These are phyloP conservation scores for Salinomyces thailandicus DNA, from an alignment of 2,329 filamentous ascomycete genomes.

Conservation along the genomic window DNA sequence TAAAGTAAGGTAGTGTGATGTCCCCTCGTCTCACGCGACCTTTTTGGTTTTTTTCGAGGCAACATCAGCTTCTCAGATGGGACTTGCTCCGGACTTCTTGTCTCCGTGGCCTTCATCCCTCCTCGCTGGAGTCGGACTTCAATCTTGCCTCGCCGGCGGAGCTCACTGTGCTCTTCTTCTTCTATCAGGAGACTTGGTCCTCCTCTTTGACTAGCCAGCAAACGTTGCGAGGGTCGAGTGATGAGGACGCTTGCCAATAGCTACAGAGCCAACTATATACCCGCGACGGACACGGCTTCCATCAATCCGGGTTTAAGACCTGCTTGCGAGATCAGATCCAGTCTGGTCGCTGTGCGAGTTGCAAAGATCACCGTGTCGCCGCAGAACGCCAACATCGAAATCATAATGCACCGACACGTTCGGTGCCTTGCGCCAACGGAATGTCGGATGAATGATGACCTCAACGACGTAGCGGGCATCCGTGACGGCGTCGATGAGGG, in stretches of 20 bases:
- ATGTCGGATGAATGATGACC: background rate
- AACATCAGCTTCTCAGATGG: no score
- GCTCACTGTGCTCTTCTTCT: slow-evolving; percentile 1
- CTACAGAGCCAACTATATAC: background rate
- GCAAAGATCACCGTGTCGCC: background rate
- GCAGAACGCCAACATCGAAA: background rate
- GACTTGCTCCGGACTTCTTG: no score
- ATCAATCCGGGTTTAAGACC: background rate
- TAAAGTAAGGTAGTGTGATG: no score
- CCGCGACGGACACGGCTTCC: background rate
- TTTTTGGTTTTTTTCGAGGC: no score
- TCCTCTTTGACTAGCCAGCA: no score
- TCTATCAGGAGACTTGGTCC: no score
- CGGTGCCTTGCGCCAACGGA: background rate
- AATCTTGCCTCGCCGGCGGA: background rate
- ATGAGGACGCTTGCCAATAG: slow-evolving; percentile 1
- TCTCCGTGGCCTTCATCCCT: background rate
- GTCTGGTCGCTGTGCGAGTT: background rate
- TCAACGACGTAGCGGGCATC: slow-evolving; percentile 1
- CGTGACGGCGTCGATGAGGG: slow-evolving; percentile 4
- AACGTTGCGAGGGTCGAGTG: no score
- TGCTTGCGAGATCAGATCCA: background rate
- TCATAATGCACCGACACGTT: background rate
- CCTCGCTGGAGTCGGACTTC: background rate
- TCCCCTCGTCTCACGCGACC: no score